phyloP scores from a whole-genome alignment of 768 basidiomycete species.

The Suillus variegatus region DNA sequence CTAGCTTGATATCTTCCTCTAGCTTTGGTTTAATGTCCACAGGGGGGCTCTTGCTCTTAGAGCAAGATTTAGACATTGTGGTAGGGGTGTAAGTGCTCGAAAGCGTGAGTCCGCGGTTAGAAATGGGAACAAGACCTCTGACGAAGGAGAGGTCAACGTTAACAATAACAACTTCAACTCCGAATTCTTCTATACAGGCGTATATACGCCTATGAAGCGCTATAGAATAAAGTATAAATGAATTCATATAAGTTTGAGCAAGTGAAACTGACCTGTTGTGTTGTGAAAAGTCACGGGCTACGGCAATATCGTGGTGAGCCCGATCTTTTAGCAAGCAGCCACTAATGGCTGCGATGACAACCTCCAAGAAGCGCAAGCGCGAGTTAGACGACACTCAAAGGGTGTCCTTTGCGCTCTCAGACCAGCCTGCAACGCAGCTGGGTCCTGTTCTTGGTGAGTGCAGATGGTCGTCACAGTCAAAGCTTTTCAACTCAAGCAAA shows the following conservation, averaged over 20 bases:
- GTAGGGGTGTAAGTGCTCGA: conserved; percentile 16
- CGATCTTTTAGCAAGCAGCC: conserved; percentile 13
- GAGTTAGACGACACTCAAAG: conserved; percentile 34
- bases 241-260: not conserved
- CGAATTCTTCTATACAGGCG: conserved; percentile 23
- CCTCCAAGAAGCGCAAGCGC: conserved; percentile 54
- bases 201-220: conserved; percentile 11
- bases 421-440: conserved; percentile 35
- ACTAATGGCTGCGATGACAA: conserved; percentile 23
- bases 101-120: conserved; percentile 13
- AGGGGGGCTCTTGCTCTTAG: conserved; percentile 31
- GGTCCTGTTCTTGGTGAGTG: conserved; percentile 57
- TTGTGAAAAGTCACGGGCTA: conserved; percentile 16
- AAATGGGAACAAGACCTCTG: conserved; percentile 16
- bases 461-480: conserved; percentile 29
- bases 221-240: conserved; percentile 8
- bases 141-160: conserved; percentile 22
- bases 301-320: not conserved
- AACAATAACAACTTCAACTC: conserved; percentile 15
- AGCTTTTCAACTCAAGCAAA: conserved; percentile 11
- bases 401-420: conserved; percentile 39
- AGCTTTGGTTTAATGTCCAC: conserved; percentile 14
- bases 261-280: conserved; percentile 15
- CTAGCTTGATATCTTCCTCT: conserved; percentile 22
- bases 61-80: conserved; percentile 32